Base-by-base conservation (phyloP, 345 rosid genomes). In the Eucalyptus microcorys region DNA sequence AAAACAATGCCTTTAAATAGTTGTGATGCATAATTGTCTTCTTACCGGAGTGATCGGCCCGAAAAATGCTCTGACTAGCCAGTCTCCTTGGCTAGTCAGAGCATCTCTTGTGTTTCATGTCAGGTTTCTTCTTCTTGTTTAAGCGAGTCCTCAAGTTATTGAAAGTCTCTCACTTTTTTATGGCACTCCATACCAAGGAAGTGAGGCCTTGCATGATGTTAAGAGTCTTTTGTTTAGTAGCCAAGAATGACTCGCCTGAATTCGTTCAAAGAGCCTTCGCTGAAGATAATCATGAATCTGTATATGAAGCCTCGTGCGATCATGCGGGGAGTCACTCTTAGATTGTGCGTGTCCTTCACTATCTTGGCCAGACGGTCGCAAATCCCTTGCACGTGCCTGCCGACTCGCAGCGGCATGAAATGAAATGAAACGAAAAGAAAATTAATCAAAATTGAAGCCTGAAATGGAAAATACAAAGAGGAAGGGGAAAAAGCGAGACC, bases 331-430 rank as follows among this genome's bases (percentile, higher is more conserved):
- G 89, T 89, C 94, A 89, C 87, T 68, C 93, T 91, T 89, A 95
- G 89, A 79, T 92, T 93, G 48, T 93, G 91, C 90, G 86, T 90
- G 86, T 91, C 91, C 91, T 91, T 90, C 93, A 83, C 88, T 50
- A 17, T 89, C 55, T 52, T 79, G 45, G 93, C 93, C 90, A 94
- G 86, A 27, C 88, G 91, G 61, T 93, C 95, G 88, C 96, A 93
- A 32, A 95, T 90, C 89, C 95, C 97, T 90, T 93, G 95, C 87
- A 95, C 95, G 37, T 93, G 94, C 94, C 95, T 92, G 40, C 10
- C 37, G 37, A 53, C 50, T 85, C 64, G 85, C 9, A 10, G 76
- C 52, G 14, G 49, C 48, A 24, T 30, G 71, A 68, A 66, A 32
- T 3, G 48, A 40, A 22, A 50, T 17, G 53, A 50, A 87, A 55